phyloP scores from a whole-genome alignment of 306 rosid species.

The Elaeagnus macrophylla region DNA sequence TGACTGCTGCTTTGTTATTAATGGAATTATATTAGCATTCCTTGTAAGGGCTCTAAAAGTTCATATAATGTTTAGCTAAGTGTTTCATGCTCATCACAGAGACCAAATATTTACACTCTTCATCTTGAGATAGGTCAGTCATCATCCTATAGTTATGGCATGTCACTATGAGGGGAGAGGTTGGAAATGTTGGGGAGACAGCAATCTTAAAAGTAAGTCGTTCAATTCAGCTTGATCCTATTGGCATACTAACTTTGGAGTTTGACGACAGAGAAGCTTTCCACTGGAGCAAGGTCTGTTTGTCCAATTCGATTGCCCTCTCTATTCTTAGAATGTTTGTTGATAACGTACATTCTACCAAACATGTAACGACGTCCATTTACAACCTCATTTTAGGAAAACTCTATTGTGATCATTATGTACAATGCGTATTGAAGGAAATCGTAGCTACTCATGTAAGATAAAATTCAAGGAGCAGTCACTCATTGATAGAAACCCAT shows the following conservation, averaged over 20 bases:
- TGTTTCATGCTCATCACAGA: too few species aligned
- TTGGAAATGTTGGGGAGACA: constrained; percentile 94
- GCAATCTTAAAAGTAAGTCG: constrained; percentile 97
- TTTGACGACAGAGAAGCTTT: constrained; percentile 93
- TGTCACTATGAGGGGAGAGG: constrained; percentile 97
- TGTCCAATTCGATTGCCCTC: background rate
- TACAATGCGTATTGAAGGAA: constrained; percentile 90
- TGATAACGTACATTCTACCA: constrained; percentile 10
- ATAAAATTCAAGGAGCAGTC: constrained; percentile 98
- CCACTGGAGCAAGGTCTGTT: constrained; percentile 86
- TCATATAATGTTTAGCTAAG: too few species aligned
- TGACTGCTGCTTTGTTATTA: too few species aligned
- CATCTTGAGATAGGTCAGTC: constrained; percentile 74
- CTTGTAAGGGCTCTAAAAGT: too few species aligned
- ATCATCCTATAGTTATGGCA: constrained; percentile 94
- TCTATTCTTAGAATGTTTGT: constrained; percentile 14
- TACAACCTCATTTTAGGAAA: constrained; percentile 96
- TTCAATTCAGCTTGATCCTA: constrained; percentile 96
- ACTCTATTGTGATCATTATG: constrained; percentile 94
- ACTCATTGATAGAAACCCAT: constrained; percentile 94
- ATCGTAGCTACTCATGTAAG: constrained; percentile 68
- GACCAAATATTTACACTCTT: background rate
- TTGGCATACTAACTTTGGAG: constrained; percentile 73
- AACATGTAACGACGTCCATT: constrained; percentile 93
- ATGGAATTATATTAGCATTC: too few species aligned